A percentile compares a stretch with the other conserved stretches of the same genome.
phyloP scores from a whole-genome alignment of 768 basidiomycete genomes.

The Fomitopsis serialis region DNA sequence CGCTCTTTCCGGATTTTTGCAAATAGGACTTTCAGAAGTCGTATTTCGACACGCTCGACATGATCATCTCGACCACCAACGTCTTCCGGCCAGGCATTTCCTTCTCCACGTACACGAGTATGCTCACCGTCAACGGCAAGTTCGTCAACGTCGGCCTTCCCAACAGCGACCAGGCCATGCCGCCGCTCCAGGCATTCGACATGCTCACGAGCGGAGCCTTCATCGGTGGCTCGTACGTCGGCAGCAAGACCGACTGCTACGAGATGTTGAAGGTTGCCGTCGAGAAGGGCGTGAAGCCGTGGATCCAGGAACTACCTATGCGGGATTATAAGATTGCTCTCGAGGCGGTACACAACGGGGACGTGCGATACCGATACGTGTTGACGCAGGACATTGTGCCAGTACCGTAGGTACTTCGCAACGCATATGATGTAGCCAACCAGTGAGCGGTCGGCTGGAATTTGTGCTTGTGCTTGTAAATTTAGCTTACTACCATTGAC shows the following conservation, averaged over 20 bases:
- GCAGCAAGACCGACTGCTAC: conserved; percentile 48
- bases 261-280: conserved; percentile 55
- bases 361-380: conserved; percentile 49
- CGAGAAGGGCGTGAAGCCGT: conserved; percentile 45
- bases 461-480: too few species aligned
- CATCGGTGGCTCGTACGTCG: conserved; percentile 34
- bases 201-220: conserved; percentile 20
- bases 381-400: conserved; percentile 24
- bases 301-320: conserved; percentile 36
- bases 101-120: conserved; percentile 7
- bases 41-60: too few species aligned
- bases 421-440: too few species aligned
- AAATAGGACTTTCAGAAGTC: too few species aligned
- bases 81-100: conserved; percentile 3
- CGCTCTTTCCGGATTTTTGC: too few species aligned
- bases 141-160: conserved; percentile 54
- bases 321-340: conserved; percentile 41
- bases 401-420: background rate
- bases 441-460: too few species aligned
- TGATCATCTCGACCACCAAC: too few species aligned
- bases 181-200: conserved; percentile 21
- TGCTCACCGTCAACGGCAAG: conserved; percentile 43
- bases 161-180: conserved; percentile 38
- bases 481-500: too few species aligned
- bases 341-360: conserved; percentile 39